Evolutionary conservation across 805 yeast species (phyloP).

Genomic region (Cyberlindnera petersonii): DNA sequence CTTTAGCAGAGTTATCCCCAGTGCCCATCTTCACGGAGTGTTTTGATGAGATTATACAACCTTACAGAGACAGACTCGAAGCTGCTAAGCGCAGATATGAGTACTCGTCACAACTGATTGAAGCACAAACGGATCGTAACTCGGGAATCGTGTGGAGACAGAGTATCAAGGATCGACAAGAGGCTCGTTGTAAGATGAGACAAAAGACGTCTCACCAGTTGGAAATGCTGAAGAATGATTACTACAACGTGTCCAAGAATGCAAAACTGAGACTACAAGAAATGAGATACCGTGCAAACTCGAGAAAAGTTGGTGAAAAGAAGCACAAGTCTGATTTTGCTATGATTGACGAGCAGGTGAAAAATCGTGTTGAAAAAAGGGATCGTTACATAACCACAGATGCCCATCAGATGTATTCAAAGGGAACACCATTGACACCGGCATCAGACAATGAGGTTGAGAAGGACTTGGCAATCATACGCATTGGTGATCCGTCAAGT

Average conservation of each 20-base stretch:
- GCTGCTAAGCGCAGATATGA: conserved; percentile 17
- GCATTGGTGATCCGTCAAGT: not conserved
- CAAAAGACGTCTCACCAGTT: not conserved
- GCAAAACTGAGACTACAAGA: conserved; percentile 9
- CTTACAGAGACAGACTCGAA: conserved; percentile 14
- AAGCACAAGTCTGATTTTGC: conserved; percentile 13
- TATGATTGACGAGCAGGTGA: conserved; percentile 15
- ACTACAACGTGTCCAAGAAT: conserved; percentile 12
- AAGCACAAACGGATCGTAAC: conserved; percentile 14
- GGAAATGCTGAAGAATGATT: conserved; percentile 16
- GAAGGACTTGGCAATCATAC: conserved; percentile 16
- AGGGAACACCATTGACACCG: conserved; percentile 8
- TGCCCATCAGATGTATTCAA: conserved; percentile 1
- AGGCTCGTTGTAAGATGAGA: conserved; percentile 12
- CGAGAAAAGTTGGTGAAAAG: conserved; percentile 21
- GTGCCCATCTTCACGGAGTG: conserved; percentile 24
- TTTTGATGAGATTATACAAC: conserved; percentile 18
- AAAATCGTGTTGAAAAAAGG: conserved; percentile 4
- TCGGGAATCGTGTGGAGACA: conserved; percentile 25
- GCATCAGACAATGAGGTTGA: conserved; percentile 19
- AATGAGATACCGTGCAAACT: conserved; percentile 17
- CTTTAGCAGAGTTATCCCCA: conserved; percentile 13
- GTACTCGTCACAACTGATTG: conserved; percentile 21
- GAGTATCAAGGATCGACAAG: conserved; percentile 17
- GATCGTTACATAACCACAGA: not conserved